Evolutionary conservation across 2,329 filamentous ascomycete species (phyloP).

Genomic region (Botryotinia convoluta): DNA sequence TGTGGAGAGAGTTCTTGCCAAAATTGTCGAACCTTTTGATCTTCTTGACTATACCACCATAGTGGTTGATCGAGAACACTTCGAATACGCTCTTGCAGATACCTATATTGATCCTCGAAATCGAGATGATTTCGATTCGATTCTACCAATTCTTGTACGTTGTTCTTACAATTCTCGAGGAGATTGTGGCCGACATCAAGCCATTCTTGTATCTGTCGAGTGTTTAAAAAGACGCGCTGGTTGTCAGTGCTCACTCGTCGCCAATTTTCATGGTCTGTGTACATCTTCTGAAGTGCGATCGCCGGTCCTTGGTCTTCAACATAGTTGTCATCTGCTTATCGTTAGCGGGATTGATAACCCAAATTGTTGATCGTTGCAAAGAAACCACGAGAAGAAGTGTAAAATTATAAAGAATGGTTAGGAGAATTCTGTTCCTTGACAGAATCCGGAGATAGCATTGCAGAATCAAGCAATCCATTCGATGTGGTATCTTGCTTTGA

Average conservation of each 20-base stretch:
- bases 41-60: background rate
- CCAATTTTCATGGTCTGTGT: background rate
- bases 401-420: background rate
- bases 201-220: background rate
- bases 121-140: background rate
- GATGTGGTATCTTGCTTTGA: background rate
- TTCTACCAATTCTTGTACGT: background rate
- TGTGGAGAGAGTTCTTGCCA: background rate
- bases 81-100: background rate
- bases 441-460: background rate
- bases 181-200: background rate
- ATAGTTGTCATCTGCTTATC: background rate
- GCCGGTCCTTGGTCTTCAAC: background rate
- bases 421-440: constrained; percentile 13
- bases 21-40: background rate
- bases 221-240: background rate
- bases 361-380: background rate
- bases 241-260: background rate
- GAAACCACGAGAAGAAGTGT: background rate
- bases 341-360: background rate
- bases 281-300: background rate
- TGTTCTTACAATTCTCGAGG: background rate
- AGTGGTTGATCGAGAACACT: background rate
- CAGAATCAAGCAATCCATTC: background rate
- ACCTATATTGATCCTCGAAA: background rate